phyloP scores from a whole-genome alignment of 1,139 yeast species.

The Pneumocystis carinii region DNA sequence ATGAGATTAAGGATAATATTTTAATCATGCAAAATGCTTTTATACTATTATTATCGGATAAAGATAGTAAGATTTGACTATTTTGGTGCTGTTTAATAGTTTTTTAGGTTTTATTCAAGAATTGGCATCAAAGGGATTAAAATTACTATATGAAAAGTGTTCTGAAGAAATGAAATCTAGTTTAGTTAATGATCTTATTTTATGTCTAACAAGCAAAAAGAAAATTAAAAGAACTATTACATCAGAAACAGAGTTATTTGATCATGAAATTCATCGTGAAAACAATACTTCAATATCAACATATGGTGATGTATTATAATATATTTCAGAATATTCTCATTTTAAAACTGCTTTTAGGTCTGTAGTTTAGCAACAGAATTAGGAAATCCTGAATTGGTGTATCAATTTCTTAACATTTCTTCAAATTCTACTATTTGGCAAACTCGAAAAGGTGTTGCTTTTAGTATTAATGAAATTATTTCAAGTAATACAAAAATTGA shows the following conservation, averaged over 20 bases:
- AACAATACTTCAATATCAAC: slow-evolving; percentile 49
- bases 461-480: slow-evolving; percentile 74
- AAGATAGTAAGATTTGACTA: slow-evolving; percentile 6
- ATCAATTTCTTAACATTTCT: slow-evolving; percentile 86
- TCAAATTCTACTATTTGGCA: slow-evolving; percentile 83
- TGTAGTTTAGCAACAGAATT: slow-evolving; percentile 66
- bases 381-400: slow-evolving; percentile 88
- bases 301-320: slow-evolving; percentile 35
- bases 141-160: slow-evolving; percentile 68
- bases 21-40: slow-evolving; percentile 55
- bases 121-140: slow-evolving; percentile 77
- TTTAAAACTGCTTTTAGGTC: slow-evolving; percentile 6
- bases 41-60: slow-evolving; percentile 21
- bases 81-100: background rate
- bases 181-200: slow-evolving; percentile 58
- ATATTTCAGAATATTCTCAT: background rate
- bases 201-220: slow-evolving; percentile 47
- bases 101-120: slow-evolving; percentile 53
- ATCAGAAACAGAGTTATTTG: slow-evolving; percentile 72
- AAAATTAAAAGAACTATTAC: slow-evolving; percentile 48
- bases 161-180: slow-evolving; percentile 52
- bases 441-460: slow-evolving; percentile 84
- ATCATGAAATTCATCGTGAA: slow-evolving; percentile 42
- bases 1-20: slow-evolving; percentile 31
- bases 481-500: slow-evolving; percentile 63